Base-by-base conservation (phyloP, 306 rosid genomes). In the Cucurbita maxima region DNA sequence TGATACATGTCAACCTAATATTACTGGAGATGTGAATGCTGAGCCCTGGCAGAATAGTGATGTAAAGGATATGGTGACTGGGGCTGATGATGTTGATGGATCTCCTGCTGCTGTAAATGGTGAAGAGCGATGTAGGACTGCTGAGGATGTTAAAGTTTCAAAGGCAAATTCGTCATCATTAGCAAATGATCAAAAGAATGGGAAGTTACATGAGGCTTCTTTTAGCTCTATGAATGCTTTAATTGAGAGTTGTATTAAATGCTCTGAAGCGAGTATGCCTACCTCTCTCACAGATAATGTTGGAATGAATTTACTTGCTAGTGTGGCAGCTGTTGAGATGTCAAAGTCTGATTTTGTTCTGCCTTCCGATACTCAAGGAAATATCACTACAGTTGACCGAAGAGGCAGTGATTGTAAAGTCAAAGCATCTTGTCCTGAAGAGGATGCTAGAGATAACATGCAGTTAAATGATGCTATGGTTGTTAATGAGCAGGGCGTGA, bases 241-340 rank as follows among this genome's bases (percentile, higher is more conserved):
- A 73, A 84, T 88, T 81, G 98, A 92, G 74, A 88, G 98, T 69
- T 92, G 96, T 74, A 96, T 79, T 11, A 88, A 88, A 77, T 76
- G 78, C 81, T 88, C 98, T 37, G 92, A 90, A 83, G 83, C 86
- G 30, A 87, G 74, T 79, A 68, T 83, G 68, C 77, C 86, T 72
- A 76, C 78, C 40, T 85, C 92, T 30, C 81, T 77, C 72, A 89
- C 81, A 34, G 92, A 92, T 77, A 90, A 92, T 51, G 50, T 80
- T 76, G 98, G 98, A 30, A 92, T 90, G 91, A 88, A 89, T 81
- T 81, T 92, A 53, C 96, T 89, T 16, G 98, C 96, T 57, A 82
- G 87, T 75, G 98, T 92, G 63, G 97, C 96, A 50, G 95, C 96
- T 10, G 96, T 87, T 37, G 96, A 86, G 78, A 88, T 89, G 53